These are phyloP conservation scores for Lachnellula hyalina DNA, from an alignment of 2,329 filamentous ascomycete genomes.

Conservation along the genomic window DNA sequence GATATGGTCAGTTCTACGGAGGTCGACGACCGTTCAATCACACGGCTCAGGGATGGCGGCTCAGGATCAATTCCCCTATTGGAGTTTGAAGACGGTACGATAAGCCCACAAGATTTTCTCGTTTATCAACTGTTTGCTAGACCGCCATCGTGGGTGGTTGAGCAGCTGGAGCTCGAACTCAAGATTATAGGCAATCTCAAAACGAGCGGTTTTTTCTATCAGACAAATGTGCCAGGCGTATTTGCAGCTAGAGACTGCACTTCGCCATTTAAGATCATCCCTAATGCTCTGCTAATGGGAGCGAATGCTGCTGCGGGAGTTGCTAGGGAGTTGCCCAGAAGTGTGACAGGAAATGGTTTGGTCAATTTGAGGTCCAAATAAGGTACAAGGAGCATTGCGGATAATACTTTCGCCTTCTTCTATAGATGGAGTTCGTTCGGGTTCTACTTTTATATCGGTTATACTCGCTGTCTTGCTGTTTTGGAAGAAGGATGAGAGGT, in stretches of 20 bases:
- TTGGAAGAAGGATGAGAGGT: no score
- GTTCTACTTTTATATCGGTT: no score
- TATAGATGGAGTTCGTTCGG: no score
- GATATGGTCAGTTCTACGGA: no score
- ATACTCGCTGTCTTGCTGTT: no score
- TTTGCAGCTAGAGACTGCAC: slow-evolving; percentile 49
- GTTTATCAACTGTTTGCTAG: background rate
- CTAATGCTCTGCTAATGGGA: slow-evolving; percentile 4
- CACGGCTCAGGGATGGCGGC: background rate
- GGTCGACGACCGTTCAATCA: background rate
- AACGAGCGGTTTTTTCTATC: slow-evolving; percentile 36
- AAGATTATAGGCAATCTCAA: background rate
- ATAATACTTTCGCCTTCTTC: no score
- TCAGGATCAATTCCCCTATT: background rate
- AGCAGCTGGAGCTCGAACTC: background rate
- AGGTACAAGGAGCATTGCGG: no score
- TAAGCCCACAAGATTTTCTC: background rate
- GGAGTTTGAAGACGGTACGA: background rate
- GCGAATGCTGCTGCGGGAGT: background rate
- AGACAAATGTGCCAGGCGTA: slow-evolving; percentile 45
- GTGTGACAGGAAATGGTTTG: background rate
- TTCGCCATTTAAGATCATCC: slow-evolving; percentile 12
- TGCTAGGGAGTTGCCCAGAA: slow-evolving; percentile 2
- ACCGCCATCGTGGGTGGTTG: background rate
- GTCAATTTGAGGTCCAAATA: no score